These are phyloP conservation scores for Nemania sp. DNA, from an alignment of 2,329 filamentous ascomycete genomes.

Conservation along the genomic window DNA sequence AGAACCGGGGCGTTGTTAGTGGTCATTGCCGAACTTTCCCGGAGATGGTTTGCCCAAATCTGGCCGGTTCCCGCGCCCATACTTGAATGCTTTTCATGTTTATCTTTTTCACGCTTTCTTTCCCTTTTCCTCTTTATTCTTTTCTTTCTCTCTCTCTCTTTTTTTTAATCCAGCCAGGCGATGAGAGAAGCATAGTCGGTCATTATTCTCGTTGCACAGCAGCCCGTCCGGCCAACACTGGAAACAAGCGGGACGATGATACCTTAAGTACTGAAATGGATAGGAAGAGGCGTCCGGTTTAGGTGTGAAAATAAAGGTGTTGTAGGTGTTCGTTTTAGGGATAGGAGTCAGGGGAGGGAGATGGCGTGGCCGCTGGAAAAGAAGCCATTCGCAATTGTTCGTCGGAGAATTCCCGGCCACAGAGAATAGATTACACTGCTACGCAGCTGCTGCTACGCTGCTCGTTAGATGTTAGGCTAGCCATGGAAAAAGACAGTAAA, in stretches of 20 bases:
- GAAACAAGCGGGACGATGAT: constrained; percentile 18
- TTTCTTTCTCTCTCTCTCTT: neutral
- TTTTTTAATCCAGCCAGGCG: neutral
- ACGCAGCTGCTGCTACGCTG: constrained; percentile 15
- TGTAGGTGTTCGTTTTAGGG: constrained; percentile 3
- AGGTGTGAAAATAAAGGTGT: neutral
- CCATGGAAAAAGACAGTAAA: neutral
- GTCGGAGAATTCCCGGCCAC: constrained; percentile 6
- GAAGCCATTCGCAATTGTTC: neutral
- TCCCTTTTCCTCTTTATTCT: neutral
- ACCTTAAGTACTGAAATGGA: constrained; percentile 18
- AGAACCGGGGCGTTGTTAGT: constrained; percentile 3
- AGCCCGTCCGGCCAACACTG: constrained; percentile 9
- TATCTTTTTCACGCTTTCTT: neutral
- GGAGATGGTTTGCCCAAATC: constrained; percentile 19
- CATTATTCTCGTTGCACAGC: constrained; percentile 19
- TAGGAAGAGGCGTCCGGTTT: neutral
- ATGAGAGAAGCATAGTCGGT: constrained; percentile 1
- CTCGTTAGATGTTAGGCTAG: constrained; percentile 5
- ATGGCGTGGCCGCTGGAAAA: neutral
- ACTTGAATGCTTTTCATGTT: constrained; percentile 16
- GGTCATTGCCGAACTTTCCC: constrained; percentile 18
- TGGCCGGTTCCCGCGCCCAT: constrained; percentile 16
- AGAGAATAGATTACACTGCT: constrained; percentile 25
- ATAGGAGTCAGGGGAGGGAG: too few relatives aligned